Evolutionary conservation across 306 rosid genomes (phyloP).

Genomic region (Senna tora): DNA sequence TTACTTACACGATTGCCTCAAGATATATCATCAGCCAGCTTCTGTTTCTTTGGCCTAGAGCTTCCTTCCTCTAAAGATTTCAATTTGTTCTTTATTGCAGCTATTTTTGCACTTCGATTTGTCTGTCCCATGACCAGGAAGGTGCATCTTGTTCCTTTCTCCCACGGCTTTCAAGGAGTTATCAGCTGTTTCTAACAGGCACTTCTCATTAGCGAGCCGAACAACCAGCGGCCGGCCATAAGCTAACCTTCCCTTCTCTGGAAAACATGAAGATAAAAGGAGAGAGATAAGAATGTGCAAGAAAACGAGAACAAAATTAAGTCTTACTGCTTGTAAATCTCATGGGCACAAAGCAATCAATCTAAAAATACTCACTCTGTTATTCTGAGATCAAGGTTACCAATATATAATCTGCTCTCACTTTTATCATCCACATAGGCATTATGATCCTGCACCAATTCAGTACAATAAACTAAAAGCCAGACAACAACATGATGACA

Average conservation of each 20-base stretch:
- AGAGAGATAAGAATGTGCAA: constrained; percentile 32
- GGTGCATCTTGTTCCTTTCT: constrained; percentile 56
- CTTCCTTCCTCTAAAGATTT: constrained; percentile 81
- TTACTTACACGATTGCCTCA: constrained; percentile 26
- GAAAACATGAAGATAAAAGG: constrained; percentile 4
- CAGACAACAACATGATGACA: constrained; percentile 22
- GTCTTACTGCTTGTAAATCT: neutral
- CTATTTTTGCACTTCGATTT: constrained; percentile 75
- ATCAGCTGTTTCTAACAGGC: constrained; percentile 46
- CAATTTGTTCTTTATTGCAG: constrained; percentile 94
- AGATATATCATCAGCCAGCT: constrained; percentile 54
- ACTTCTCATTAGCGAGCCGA: constrained; percentile 72
- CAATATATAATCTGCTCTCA: constrained; percentile 78
- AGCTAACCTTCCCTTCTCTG: constrained; percentile 90
- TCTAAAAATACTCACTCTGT: constrained; percentile 72
- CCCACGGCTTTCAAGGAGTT: too few relatives aligned
- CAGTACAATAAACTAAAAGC: constrained; percentile 17
- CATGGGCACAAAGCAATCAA: constrained; percentile 8
- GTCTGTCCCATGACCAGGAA: constrained; percentile 53
- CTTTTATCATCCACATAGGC: constrained; percentile 62
- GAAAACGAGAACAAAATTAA: constrained; percentile 17
- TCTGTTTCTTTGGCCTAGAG: constrained; percentile 68
- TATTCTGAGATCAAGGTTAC: constrained; percentile 88
- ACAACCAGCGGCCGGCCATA: constrained; percentile 89
- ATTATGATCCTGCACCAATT: constrained; percentile 64